Evolutionary conservation across 495 filamentous ascomycete species (phyloP), one percentile per base, ranked within the genome.

Genomic region (Pseudevernia furfuracea): DNA sequence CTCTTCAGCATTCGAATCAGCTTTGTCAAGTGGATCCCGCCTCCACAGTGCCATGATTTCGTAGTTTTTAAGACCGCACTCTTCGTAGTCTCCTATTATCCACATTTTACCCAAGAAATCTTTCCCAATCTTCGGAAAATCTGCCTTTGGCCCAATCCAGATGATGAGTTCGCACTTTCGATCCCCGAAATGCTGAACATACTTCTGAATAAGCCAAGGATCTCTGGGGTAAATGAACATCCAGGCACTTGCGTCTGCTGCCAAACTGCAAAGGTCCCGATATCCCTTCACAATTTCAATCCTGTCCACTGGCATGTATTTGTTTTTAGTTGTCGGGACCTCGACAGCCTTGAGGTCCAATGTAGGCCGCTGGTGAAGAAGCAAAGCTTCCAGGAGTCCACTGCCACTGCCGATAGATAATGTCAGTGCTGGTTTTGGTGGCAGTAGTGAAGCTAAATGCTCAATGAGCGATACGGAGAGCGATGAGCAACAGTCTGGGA

Each of bases 221-320:
- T 81, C 72, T n/a, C 80, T 74, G 2, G 83, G 83, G 60, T 85
- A 85, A 15, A 85, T 77, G 71, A 84, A 83, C 72, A 85, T 70
- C 80, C 81, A 81, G 30, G 77, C 75, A 1, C 56, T 56, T 4
- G 81, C 81, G 28, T 73, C 64, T 19, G 64, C 63, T 21, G 78
- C 78, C 2, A 71, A 57, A 3, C 69, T 19, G 59, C 71, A 68
- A 10, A 81, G 66, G n/a, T 70, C 74, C 70, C 80, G 78, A 1
- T 77, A 78, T 19, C 78, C 80, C 7, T 58, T 56, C 39, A 84
- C 81, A 11, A 74, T 66, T 28, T 77, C 64, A 62, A 82, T 69
- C 19, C 75, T 67, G 53, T 75, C 68, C 57, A 74, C 71, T 7
- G 76, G 70, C 15, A 86, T 70, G 58, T 83, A 81, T 5, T 74